phyloP scores from a whole-genome alignment of 495 filamentous ascomycete genomes.

The Lichenothelia convexa region DNA sequence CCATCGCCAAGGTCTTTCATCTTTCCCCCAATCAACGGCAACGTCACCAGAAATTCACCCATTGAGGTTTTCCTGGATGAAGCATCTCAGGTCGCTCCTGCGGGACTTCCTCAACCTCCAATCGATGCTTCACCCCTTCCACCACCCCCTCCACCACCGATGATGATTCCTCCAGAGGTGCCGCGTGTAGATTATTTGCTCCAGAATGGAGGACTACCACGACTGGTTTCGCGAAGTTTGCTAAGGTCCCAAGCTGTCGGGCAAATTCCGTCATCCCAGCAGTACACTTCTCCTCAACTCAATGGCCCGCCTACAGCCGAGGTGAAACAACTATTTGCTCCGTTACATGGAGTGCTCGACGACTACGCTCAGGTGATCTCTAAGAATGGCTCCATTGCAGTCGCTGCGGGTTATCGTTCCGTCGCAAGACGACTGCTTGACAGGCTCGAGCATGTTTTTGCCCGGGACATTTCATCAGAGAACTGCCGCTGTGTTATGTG shows the following conservation, averaged over 20 bases:
- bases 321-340: constrained; percentile 54
- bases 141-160: constrained; percentile 73
- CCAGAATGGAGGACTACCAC: constrained; percentile 60
- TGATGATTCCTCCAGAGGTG: constrained; percentile 41
- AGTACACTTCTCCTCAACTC: constrained; percentile 25
- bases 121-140: constrained; percentile 37
- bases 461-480: constrained; percentile 69
- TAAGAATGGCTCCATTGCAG: constrained; percentile 75
- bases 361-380: constrained; percentile 66
- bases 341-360: constrained; percentile 62
- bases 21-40: constrained; percentile 21
- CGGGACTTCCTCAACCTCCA: constrained; percentile 3
- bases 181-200: constrained; percentile 82
- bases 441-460: constrained; percentile 81
- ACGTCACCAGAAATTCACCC: constrained; percentile 9
- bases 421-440: constrained; percentile 88
- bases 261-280: constrained; percentile 14
- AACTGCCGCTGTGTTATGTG: constrained; percentile 70
- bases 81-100: constrained; percentile 2
- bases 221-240: constrained; percentile 45
- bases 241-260: constrained; percentile 35
- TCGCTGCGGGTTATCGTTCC: constrained; percentile 88
- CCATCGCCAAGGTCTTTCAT: too few species aligned
- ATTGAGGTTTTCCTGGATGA: constrained; percentile 22
- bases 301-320: constrained; percentile 17